Percentiles rank a stretch among this genome's conserved stretches.
These are phyloP conservation scores for Nannochloropsis gaditana DNA, from an alignment of 108 stramenopile species.

Conservation along the genomic window DNA sequence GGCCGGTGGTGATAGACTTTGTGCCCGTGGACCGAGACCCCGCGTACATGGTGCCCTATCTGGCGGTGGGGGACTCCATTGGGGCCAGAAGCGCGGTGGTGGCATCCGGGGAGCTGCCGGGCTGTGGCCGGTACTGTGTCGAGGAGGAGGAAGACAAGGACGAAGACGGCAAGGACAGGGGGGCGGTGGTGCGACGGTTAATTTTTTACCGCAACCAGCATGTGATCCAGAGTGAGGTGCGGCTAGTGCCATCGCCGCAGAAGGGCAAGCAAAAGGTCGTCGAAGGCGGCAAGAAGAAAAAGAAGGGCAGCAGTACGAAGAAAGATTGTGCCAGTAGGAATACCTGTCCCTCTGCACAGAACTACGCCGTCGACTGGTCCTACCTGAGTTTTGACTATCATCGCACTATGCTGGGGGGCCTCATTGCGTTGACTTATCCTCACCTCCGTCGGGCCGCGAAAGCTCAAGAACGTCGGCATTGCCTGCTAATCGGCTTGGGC, in stretches of 20 bases:
- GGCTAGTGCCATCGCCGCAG: not conserved
- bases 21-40: slow-evolving; percentile 33
- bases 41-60: slow-evolving; percentile 22
- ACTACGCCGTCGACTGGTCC: slow-evolving; percentile 26
- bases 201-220: slow-evolving; percentile 42
- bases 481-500: not conserved
- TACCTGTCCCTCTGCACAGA: not conserved
- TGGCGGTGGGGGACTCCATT: slow-evolving; percentile 27
- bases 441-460: not conserved
- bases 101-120: slow-evolving; percentile 33
- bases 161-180: slow-evolving; percentile 26
- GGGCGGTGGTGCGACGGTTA: slow-evolving; percentile 33
- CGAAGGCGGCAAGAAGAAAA: slow-evolving; percentile 32
- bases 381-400: slow-evolving; percentile 46
- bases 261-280: slow-evolving; percentile 29
- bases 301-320: slow-evolving; percentile 29
- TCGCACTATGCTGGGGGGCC: not conserved
- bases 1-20: slow-evolving; percentile 40
- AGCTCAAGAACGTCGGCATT: not conserved
- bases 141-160: slow-evolving; percentile 45
- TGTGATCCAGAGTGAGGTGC: slow-evolving; percentile 48
- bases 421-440: not conserved
- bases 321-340: not conserved
- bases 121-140: slow-evolving; percentile 40
- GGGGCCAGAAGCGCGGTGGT: slow-evolving; percentile 30